phyloP scores from a whole-genome alignment of 73 alveolate genomes.

The Tetrahymena elliotti region DNA sequence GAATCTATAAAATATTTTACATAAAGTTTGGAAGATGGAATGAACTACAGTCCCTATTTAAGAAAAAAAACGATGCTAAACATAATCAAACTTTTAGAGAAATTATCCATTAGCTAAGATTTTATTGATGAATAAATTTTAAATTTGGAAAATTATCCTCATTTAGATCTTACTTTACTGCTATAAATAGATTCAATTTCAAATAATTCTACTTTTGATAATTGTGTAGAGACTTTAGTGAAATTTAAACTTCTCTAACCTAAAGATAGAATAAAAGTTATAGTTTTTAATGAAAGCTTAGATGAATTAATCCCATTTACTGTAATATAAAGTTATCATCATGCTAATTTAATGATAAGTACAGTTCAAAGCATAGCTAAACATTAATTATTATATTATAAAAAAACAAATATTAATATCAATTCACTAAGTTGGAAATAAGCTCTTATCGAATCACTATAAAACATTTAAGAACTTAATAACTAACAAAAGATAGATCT shows the following conservation, averaged over 20 bases:
- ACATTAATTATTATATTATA: too few relatives aligned
- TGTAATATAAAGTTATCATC: background rate
- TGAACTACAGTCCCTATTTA: background rate
- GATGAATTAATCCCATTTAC: background rate
- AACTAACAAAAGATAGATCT: background rate
- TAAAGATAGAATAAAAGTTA: background rate
- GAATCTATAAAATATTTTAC: background rate
- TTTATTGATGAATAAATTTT: background rate
- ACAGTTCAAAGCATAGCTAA: background rate
- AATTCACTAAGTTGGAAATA: background rate
- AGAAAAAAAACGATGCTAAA: background rate
- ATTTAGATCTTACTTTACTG: background rate
- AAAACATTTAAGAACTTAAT: background rate
- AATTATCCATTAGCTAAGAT: background rate
- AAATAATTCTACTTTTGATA: background rate
- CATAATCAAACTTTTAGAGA: background rate
- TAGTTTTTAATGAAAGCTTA: too few relatives aligned
- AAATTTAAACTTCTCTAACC: background rate
- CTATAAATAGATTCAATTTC: background rate
- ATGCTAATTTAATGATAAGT: too few relatives aligned
- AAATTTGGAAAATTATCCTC: background rate
- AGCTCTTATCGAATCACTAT: background rate
- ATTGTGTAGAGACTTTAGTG: background rate
- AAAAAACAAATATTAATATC: too few relatives aligned
- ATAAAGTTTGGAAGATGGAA: background rate